Conservation (phyloP, 768 basidiomycete species). For the Amanita rubescens region DNA sequence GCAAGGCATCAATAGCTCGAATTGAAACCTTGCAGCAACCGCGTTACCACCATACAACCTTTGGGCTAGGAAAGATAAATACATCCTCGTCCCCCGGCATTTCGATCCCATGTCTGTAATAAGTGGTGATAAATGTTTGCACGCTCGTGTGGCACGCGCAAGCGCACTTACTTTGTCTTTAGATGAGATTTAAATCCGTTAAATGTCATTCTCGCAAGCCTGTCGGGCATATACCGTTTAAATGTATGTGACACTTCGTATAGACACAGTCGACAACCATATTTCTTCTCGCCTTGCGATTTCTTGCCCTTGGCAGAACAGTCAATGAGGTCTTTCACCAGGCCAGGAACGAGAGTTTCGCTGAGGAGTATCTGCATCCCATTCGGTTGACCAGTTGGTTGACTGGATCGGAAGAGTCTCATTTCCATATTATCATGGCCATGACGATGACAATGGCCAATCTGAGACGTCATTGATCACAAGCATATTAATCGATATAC, state of each 20-base stretch:
- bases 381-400: too few relatives aligned
- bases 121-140: background rate
- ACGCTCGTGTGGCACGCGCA: background rate
- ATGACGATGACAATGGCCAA: slow-evolving; percentile 61
- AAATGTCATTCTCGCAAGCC: slow-evolving; percentile 29
- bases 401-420: slow-evolving; percentile 13
- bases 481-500: too few relatives aligned
- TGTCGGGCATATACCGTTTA: slow-evolving; percentile 14
- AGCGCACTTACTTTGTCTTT: slow-evolving; percentile 45
- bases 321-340: slow-evolving; percentile 16
- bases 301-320: slow-evolving; percentile 15
- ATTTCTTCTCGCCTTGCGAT: slow-evolving; percentile 29
- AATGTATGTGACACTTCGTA: background rate
- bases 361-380: slow-evolving; percentile 12
- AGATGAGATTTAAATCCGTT: slow-evolving; percentile 56
- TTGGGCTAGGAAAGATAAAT: too few relatives aligned
- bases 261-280: slow-evolving; percentile 49
- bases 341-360: slow-evolving; percentile 11
- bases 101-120: slow-evolving; percentile 40
- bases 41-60: too few relatives aligned
- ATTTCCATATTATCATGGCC: slow-evolving; percentile 50
- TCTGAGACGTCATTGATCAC: too few relatives aligned
- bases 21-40: too few relatives aligned
- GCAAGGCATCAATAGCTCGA: too few relatives aligned
- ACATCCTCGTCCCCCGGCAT: background rate